These are phyloP conservation scores for Francoa sonchifolia DNA, from an alignment of 441 rosid species.

Conservation along the genomic window DNA sequence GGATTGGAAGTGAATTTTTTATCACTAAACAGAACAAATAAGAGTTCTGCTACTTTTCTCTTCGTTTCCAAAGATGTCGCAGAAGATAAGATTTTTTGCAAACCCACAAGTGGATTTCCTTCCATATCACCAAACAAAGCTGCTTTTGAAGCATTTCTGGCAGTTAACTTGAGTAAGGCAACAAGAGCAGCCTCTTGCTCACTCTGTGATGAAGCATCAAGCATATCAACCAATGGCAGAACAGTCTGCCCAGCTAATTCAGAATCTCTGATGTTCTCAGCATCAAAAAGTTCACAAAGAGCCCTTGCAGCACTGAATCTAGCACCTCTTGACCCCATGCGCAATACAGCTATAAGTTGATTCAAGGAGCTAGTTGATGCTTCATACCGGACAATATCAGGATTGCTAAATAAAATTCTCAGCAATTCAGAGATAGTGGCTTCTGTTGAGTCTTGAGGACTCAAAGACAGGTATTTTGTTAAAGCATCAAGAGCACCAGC, in stretches of 20 bases:
- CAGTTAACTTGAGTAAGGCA: constrained; percentile 56
- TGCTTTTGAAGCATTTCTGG: constrained; percentile 39
- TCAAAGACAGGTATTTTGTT: constrained; percentile 60
- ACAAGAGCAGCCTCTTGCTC: constrained; percentile 62
- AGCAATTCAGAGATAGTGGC: constrained; percentile 48
- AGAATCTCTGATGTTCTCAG: constrained; percentile 58
- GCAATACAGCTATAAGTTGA: constrained; percentile 65
- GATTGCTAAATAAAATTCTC: constrained; percentile 48
- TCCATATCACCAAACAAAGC: constrained; percentile 36
- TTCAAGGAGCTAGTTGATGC: constrained; percentile 55
- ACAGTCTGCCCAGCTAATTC: constrained; percentile 66
- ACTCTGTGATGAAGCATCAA: constrained; percentile 49
- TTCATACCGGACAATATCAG: constrained; percentile 49
- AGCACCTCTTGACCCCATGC: constrained; percentile 51
- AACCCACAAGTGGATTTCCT: constrained; percentile 54
- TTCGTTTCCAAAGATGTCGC: constrained; percentile 54
- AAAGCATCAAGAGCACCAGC: constrained; percentile 81
- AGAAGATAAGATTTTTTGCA: constrained; percentile 49
- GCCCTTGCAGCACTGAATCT: constrained; percentile 72
- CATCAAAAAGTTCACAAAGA: constrained; percentile 54
- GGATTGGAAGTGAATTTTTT: constrained; percentile 41
- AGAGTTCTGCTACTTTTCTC: constrained; percentile 59
- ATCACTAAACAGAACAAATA: constrained; percentile 38
- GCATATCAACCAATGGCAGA: constrained; percentile 72
- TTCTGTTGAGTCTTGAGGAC: constrained; percentile 75